Evolutionary conservation across 2,329 filamentous ascomycete species (phyloP).

Genomic region (Aspergillus felis): DNA sequence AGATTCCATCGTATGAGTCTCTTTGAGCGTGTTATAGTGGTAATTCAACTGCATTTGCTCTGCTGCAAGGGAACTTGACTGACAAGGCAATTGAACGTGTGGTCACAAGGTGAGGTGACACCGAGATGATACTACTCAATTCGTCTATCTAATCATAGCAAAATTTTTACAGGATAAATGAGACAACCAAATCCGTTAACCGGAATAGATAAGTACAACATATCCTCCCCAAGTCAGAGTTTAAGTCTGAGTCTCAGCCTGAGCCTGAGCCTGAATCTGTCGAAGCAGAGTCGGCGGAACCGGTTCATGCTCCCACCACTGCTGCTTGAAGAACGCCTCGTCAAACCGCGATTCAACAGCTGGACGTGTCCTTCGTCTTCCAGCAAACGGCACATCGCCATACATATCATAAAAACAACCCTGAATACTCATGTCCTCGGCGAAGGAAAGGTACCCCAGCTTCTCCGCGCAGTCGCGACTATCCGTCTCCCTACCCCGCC

Average conservation of each 20-base stretch:
- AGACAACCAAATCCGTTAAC: not conserved
- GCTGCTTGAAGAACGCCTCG: not conserved
- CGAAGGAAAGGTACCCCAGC: not conserved
- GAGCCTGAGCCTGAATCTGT: not conserved
- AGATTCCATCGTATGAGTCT: too few relatives aligned
- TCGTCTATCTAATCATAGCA: not conserved
- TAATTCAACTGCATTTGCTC: too few relatives aligned
- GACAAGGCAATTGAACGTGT: too few relatives aligned
- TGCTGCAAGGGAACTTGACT: too few relatives aligned
- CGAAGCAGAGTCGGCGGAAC: not conserved
- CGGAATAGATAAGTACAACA: too few relatives aligned
- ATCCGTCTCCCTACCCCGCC: not conserved
- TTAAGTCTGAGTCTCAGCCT: not conserved
- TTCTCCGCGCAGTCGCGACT: not conserved
- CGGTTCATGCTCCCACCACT: not conserved
- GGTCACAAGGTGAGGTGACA: too few relatives aligned
- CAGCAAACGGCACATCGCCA: not conserved
- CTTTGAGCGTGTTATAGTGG: too few relatives aligned
- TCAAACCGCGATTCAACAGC: not conserved
- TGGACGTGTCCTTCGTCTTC: not conserved
- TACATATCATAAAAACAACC: not conserved
- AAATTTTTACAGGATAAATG: not conserved
- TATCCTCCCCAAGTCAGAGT: not conserved
- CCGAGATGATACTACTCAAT: not conserved
- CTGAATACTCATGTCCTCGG: not conserved